These are phyloP conservation scores for Cystodermella granulosa DNA, from an alignment of 1,284 basidiomycete genomes.

Conservation along the genomic window DNA sequence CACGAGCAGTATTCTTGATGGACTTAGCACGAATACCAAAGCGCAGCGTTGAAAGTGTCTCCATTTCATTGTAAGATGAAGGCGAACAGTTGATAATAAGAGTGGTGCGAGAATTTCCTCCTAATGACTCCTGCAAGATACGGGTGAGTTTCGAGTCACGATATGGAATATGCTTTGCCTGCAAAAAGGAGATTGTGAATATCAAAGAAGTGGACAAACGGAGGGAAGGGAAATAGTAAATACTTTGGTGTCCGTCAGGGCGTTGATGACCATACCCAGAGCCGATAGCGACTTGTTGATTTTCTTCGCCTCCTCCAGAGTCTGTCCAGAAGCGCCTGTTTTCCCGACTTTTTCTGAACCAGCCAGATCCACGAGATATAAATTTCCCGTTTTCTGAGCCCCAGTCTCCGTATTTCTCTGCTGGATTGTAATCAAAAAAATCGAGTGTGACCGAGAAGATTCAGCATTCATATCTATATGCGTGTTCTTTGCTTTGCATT, in stretches of 20 bases:
- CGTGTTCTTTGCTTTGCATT: slow-evolving; percentile 5
- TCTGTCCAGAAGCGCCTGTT: slow-evolving; percentile 98
- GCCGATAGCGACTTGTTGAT: slow-evolving; percentile 99
- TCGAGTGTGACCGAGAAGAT: slow-evolving; percentile 97
- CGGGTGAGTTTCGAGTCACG: slow-evolving; percentile 99
- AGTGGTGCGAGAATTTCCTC: slow-evolving; percentile 97
- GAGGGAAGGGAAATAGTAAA: slow-evolving; percentile 18
- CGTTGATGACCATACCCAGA: slow-evolving; percentile 99
- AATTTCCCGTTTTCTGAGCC: slow-evolving; percentile 91
- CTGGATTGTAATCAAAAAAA: slow-evolving; percentile 96
- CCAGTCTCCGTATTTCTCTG: slow-evolving; percentile 96
- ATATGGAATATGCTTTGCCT: slow-evolving; percentile 97
- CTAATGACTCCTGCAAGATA: slow-evolving; percentile 98
- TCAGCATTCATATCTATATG: slow-evolving; percentile 97
- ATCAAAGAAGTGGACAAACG: too few species aligned
- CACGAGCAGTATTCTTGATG: slow-evolving; percentile 98
- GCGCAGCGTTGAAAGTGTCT: slow-evolving; percentile 94
- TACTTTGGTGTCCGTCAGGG: slow-evolving; percentile 93
- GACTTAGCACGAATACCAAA: slow-evolving; percentile 99
- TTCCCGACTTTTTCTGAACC: slow-evolving; percentile 99
- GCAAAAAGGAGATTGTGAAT: slow-evolving; percentile 10
- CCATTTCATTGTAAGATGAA: slow-evolving; percentile 92
- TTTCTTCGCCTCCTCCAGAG: slow-evolving; percentile 99
- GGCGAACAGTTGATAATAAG: slow-evolving; percentile 99
- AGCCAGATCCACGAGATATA: slow-evolving; percentile 97